Evolutionary conservation across 2,329 filamentous ascomycete genomes (phyloP).

Genomic region (Trichoderma hamatum): DNA sequence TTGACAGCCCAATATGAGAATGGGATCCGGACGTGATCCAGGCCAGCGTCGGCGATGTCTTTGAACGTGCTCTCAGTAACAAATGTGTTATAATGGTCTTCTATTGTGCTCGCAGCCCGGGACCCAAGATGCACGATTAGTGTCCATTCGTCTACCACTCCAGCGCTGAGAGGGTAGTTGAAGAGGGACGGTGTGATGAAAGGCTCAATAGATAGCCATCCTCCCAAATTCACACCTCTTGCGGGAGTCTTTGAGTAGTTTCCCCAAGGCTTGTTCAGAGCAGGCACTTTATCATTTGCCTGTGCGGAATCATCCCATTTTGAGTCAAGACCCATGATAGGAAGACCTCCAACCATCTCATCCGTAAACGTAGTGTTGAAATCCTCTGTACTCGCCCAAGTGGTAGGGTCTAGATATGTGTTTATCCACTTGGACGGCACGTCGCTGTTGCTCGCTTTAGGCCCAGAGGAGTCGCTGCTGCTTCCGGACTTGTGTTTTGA

Average conservation of each 20-base stretch:
- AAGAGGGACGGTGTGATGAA: constrained; percentile 96
- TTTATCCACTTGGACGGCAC: constrained; percentile 70
- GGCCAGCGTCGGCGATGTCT: constrained; percentile 81
- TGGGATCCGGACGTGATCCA: constrained; percentile 96
- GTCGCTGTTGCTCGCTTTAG: constrained; percentile 49
- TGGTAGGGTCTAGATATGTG: constrained; percentile 83
- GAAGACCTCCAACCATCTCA: constrained; percentile 80
- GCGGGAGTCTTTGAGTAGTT: constrained; percentile 78
- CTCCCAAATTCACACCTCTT: constrained; percentile 88
- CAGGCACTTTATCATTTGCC: constrained; percentile 78
- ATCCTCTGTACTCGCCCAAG: constrained; percentile 85
- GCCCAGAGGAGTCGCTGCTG: constrained; percentile 37
- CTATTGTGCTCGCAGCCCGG: constrained; percentile 68
- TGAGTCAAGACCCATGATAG: constrained; percentile 84
- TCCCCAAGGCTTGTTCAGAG: constrained; percentile 74
- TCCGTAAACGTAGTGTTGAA: constrained; percentile 96
- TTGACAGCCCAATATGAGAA: constrained; percentile 94
- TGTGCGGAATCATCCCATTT: constrained; percentile 81
- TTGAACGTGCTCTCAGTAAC: constrained; percentile 82
- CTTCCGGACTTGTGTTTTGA: constrained; percentile 51
- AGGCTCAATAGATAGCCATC: constrained; percentile 91
- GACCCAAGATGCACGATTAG: constrained; percentile 71
- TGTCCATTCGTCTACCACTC: constrained; percentile 87
- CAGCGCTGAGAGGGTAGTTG: constrained; percentile 61
- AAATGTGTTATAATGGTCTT: constrained; percentile 89